Evolutionary conservation across 306 rosid genomes (phyloP).

Genomic region (Lathyrus sativus): DNA sequence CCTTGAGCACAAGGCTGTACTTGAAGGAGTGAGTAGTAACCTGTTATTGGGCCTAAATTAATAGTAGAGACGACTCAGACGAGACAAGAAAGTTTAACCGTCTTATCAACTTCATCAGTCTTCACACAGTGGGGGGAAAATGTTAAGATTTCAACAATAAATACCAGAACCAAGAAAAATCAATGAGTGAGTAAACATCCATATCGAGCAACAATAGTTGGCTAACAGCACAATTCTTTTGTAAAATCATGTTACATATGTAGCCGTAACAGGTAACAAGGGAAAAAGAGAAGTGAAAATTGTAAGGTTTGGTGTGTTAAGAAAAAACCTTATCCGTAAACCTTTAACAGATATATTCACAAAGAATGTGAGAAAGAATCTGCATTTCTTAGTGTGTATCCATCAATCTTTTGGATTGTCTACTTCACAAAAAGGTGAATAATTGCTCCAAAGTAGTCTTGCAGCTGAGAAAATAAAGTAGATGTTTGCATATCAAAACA

Average conservation of each 20-base stretch:
- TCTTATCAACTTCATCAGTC: neutral
- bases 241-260: conserved; percentile 35
- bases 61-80: too few relatives aligned
- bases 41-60: too few relatives aligned
- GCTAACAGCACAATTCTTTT: conserved; percentile 26
- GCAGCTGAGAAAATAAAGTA: conserved; percentile 59
- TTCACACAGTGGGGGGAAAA: too few relatives aligned
- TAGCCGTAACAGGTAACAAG: conserved; percentile 24
- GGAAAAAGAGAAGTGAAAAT: conserved; percentile 21
- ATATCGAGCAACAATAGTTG: conserved; percentile 18
- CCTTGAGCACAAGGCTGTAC: too few relatives aligned
- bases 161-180: neutral
- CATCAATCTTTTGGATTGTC: conserved; percentile 31
- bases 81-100: conserved; percentile 9
- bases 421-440: conserved; percentile 58
- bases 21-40: too few relatives aligned
- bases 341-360: conserved; percentile 29
- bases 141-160: too few relatives aligned
- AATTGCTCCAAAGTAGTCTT: conserved; percentile 57
- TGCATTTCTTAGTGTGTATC: conserved; percentile 30
- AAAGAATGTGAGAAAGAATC: conserved; percentile 50
- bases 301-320: conserved; percentile 32
- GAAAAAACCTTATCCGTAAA: conserved; percentile 30
- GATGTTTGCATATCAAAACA: conserved; percentile 20
- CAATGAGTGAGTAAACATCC: neutral